phyloP scores from a whole-genome alignment of 2,329 filamentous ascomycete genomes.

The Tolypocladium tundrense region DNA sequence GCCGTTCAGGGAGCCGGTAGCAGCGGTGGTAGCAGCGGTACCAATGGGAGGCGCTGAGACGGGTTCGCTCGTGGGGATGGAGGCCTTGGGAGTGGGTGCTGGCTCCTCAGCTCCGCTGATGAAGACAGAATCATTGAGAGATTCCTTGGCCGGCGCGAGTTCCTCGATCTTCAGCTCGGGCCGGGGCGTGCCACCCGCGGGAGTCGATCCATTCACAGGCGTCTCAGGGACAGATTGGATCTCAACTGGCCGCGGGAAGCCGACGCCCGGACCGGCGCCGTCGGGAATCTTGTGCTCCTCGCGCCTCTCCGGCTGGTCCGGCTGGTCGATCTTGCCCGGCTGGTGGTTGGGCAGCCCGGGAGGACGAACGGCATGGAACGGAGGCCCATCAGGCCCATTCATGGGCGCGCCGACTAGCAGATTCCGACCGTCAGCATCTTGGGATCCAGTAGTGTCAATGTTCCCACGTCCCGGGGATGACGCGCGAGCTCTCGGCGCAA shows the following conservation, averaged over 20 bases:
- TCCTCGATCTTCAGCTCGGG: conserved; percentile 24
- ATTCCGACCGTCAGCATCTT: neutral
- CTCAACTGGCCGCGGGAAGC: conserved; percentile 23
- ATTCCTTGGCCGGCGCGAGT: conserved; percentile 10
- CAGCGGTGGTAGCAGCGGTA: neutral
- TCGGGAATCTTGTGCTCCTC: conserved; percentile 10
- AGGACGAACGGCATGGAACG: conserved; percentile 4
- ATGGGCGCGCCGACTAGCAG: conserved; percentile 14
- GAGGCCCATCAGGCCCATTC: neutral
- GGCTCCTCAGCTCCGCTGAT: conserved; percentile 14
- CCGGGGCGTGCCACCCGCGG: conserved; percentile 22
- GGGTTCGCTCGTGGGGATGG: conserved; percentile 10
- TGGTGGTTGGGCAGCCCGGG: conserved; percentile 8
- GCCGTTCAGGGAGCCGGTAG: conserved; percentile 9
- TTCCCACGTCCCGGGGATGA: neutral
- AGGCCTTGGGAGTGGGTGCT: conserved; percentile 9
- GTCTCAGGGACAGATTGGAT: conserved; percentile 24
- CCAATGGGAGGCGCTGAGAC: neutral
- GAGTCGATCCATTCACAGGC: conserved; percentile 22
- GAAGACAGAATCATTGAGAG: conserved; percentile 14
- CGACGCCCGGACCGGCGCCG: conserved; percentile 7
- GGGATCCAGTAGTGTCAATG: neutral
- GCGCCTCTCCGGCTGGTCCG: neutral
- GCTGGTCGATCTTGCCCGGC: conserved; percentile 7
- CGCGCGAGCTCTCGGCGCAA: neutral